phyloP scores from a whole-genome alignment of 805 yeast species.

The Pichia pseudocactophila region DNA sequence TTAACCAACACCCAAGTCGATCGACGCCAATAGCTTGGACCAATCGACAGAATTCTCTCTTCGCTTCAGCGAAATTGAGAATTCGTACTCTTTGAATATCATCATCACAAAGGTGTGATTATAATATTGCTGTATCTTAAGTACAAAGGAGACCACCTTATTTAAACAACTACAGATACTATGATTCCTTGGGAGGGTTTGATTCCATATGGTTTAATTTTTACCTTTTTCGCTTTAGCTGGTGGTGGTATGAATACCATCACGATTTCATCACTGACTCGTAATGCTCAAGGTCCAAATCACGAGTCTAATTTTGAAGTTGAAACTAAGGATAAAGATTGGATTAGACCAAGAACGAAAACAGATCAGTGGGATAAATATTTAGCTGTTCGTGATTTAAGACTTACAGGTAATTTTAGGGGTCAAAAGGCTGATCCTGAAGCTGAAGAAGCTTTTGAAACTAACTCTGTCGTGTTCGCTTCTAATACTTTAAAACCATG shows the following conservation, averaged over 20 bases:
- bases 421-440: constrained; percentile 57
- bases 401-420: constrained; percentile 66
- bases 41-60: background rate
- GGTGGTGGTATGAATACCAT: constrained; percentile 40
- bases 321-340: constrained; percentile 34
- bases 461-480: constrained; percentile 41
- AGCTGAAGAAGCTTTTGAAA: constrained; percentile 73
- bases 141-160: background rate
- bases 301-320: constrained; percentile 32
- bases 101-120: too few relatives aligned
- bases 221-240: constrained; percentile 41
- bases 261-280: constrained; percentile 23
- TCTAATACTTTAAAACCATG: constrained; percentile 28
- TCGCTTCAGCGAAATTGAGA: background rate
- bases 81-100: too few relatives aligned
- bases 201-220: constrained; percentile 51
- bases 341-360: constrained; percentile 44
- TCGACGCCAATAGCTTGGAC: too few relatives aligned
- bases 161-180: constrained; percentile 6
- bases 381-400: constrained; percentile 62
- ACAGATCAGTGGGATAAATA: constrained; percentile 47
- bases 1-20: too few relatives aligned
- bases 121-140: background rate
- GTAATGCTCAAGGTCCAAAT: constrained; percentile 28
- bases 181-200: constrained; percentile 69